Evolutionary conservation across 495 filamentous ascomycete species (phyloP), one percentile per base, ranked within the genome.

Genomic region (Xylaria bambusicola): DNA sequence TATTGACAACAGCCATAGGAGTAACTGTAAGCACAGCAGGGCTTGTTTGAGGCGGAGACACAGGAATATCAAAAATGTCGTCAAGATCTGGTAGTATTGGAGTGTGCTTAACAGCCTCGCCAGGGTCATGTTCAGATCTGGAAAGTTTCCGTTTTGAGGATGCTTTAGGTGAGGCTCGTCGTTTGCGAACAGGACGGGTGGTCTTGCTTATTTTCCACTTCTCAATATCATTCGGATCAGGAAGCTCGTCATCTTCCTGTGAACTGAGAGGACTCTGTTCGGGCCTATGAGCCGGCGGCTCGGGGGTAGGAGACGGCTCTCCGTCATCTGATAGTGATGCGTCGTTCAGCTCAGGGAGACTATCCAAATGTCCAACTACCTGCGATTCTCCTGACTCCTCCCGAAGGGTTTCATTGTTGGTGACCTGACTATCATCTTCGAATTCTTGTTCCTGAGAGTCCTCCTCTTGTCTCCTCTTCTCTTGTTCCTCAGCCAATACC

Each of bases 361-460:
- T 36, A 9, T 54, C 62, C 18, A 58, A 60, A 2, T 62, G 65
- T 5, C 67, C 62, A 7, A 66, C 60, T 13, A 52, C 61, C 3
- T 62, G 67, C 38, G 64, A 75, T 24, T 73, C 70, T 15, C 70
- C 73, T 2, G 50, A 64, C 24, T 66, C 54, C 6, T 66, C 69
- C 20, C 50, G 57, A 2, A 27, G 52, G 10, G 59, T 17, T 4
- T 45, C 64, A 35, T 54, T 63, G 26, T 31, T 63, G 3, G 66
- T 69, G 27, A 69, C 70, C 54, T 77, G 76, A 44, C 73, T 82
- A 50, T 85, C 82, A 40, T 81, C 83, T 48, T 73, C 61, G 24
- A 73, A 79, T 17, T 85, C 82, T 45, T 72, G 67, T 6, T 84
- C 78, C 45, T 81, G 80, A 0, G 75, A 74, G 45, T 80, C 79